Percentiles rank a stretch among this genome's conserved stretches.
phyloP scores from a whole-genome alignment of 345 rosid genomes.

The Turnera subulata region DNA sequence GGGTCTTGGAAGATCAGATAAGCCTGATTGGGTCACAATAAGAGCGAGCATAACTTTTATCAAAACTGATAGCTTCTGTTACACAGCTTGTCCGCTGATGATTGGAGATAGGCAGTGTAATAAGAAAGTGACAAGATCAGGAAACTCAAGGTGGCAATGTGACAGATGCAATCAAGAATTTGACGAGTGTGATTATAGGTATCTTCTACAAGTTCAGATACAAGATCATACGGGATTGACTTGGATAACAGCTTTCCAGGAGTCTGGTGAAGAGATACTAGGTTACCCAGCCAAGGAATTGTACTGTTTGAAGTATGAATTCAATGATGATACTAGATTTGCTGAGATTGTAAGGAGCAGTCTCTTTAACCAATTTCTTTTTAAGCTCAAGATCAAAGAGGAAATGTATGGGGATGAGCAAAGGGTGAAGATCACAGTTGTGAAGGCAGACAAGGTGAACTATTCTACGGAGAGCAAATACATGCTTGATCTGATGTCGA shows the following conservation, averaged over 20 bases:
- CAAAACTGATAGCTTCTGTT: slow-evolving; percentile 75
- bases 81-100: slow-evolving; percentile 87
- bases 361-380: slow-evolving; percentile 53
- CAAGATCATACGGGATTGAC: slow-evolving; percentile 80
- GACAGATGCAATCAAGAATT: slow-evolving; percentile 87
- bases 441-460: slow-evolving; percentile 60
- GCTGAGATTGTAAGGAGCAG: slow-evolving; percentile 41
- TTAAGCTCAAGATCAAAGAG: slow-evolving; percentile 86
- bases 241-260: slow-evolving; percentile 91
- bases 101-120: slow-evolving; percentile 82
- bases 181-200: slow-evolving; percentile 82
- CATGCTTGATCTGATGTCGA: slow-evolving; percentile 51
- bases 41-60: slow-evolving; percentile 64
- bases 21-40: slow-evolving; percentile 84
- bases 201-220: slow-evolving; percentile 84
- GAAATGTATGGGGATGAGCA: slow-evolving; percentile 78
- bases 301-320: slow-evolving; percentile 54
- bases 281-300: slow-evolving; percentile 70
- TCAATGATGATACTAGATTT: slow-evolving; percentile 55
- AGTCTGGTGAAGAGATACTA: slow-evolving; percentile 75
- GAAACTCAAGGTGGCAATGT: slow-evolving; percentile 62
- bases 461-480: slow-evolving; percentile 58
- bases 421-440: slow-evolving; percentile 68
- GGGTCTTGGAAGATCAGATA: slow-evolving; percentile 87
- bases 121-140: slow-evolving; percentile 64